These are phyloP conservation scores for Verticillium alfalfae DNA, from an alignment of 2,329 filamentous ascomycete species.

Conservation along the genomic window DNA sequence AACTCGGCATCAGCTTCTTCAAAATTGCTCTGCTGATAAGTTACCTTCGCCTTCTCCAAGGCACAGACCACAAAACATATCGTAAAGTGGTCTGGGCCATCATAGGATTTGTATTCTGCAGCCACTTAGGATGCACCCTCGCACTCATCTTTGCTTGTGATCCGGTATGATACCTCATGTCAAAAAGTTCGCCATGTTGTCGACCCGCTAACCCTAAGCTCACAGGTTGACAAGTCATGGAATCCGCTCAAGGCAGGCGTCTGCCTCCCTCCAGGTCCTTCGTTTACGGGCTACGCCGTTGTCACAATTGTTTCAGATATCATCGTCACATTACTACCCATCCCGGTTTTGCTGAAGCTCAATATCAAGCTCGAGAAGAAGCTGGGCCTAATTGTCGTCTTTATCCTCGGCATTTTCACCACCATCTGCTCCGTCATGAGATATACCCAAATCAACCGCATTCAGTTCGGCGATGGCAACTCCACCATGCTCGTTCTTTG, in stretches of 20 bases:
- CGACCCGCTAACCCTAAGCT: background rate
- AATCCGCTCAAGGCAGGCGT: constrained; percentile 29
- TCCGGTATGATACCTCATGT: constrained; percentile 27
- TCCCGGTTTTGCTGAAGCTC: constrained; percentile 42
- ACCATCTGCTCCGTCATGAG: constrained; percentile 49
- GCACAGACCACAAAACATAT: constrained; percentile 39
- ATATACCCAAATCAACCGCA: constrained; percentile 43
- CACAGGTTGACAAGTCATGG: constrained; percentile 38
- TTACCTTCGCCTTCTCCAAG: constrained; percentile 43
- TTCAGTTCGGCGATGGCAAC: constrained; percentile 44
- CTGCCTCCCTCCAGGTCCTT: constrained; percentile 39
- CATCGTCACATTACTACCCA: constrained; percentile 41
- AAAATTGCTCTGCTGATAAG: constrained; percentile 48
- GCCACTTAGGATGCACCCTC: constrained; percentile 42
- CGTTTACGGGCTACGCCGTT: constrained; percentile 45
- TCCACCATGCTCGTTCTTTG: constrained; percentile 51
- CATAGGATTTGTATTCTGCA: constrained; percentile 35
- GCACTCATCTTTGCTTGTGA: constrained; percentile 44
- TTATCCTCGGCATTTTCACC: constrained; percentile 48
- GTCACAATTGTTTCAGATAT: constrained; percentile 47
- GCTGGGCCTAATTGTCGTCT: constrained; percentile 43
- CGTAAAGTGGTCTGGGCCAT: constrained; percentile 36
- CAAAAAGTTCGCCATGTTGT: background rate
- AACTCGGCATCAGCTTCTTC: constrained; percentile 50
- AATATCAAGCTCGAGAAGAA: constrained; percentile 44